Evolutionary conservation across 106 monocot genomes (phyloP), one percentile per base, ranked within the genome.

Genomic region (Apostasia ramifera): DNA sequence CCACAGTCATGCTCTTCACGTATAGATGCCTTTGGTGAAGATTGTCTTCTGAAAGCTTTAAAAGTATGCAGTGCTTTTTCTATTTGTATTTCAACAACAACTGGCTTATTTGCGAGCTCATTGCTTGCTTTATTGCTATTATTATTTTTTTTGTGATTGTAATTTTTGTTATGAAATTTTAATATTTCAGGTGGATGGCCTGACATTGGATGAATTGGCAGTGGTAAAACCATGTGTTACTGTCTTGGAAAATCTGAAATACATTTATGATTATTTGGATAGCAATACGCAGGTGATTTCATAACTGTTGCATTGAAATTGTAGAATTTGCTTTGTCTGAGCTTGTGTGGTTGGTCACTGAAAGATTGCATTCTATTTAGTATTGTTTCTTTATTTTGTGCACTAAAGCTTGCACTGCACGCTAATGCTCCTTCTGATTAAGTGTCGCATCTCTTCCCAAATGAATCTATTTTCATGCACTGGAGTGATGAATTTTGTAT

Each of bases 151-250:
- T 41, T 68, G 40, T 51, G 66, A 4, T 72, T 62, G 3, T 73
- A 46, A 55, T 15, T 59, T 7, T 13, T 66, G 70, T 13, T 40
- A 9, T 76, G 15, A 26, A 26, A 26, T 26, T 74, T 69, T 40
- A 38, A 68, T 67, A 12, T 55, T 73, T 76, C 79, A 97, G 95
- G 81, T 92, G 5, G 76, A 89, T 77, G 74, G 59, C 69, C 64
- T 74, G 47, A 81, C 64, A 52, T 47, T 55, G 10, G 77, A 86
- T 49, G 85, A 89, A n/a, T 79, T 76, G 58, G 74, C 71, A 57
- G 10, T 85, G 73, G 57, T 85, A 39, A 74, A 53, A 66, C 92
- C 95, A 41, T 86, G 88, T 75, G 53, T 97, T 42, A 63, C 89
- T 53, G 84, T 83, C 14, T 50, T 95, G 42, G 71, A 79, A 59